Base-by-base conservation (phyloP, 306 rosid genomes). In the Oemleria cerasiformis region DNA sequence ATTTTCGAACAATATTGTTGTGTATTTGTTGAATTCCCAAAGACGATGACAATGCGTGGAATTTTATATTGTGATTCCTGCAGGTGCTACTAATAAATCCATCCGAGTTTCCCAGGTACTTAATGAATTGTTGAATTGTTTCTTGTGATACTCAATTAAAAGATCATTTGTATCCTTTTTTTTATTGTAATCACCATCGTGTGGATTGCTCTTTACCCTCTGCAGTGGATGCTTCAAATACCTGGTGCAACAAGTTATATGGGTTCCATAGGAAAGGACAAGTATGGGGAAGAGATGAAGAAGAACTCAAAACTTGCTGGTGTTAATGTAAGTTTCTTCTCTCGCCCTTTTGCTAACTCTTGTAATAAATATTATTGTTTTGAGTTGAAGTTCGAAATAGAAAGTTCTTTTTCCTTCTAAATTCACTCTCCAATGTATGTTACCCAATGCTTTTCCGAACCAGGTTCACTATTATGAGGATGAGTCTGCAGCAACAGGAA, bases 201-300 rank as follows among this genome's bases (percentile, higher is more conserved):
- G 9, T 30, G 1, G 2, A 56, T 42, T 5, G 15, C 2, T 41
- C 16, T 66, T 54, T 39, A 19, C 39, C 34, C 81, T 40, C 17
- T 76, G 14, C 67, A 94, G 97, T 94, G 99, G 97, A 48, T 94
- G 90, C 95, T 94, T 77, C 97, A 91, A 88, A 75, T 39, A 42
- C 96, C 99, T 21, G 92, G 92, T 30, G 97, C 92, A 73, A 89
- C 99, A 20, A 79, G 96, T 79, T 94, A 84, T 77, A 94, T 94
- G 3, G 99, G 99, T 44, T 82, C 90, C 88, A 91, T 94, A 8
- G 97, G 99, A 75, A 94, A 89, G 91, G 97, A 94, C 83, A 94
- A 89, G 73, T 91, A 71, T 78, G 99, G 96, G 13, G 96, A 89
- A 80, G 90, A 82, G 84, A 91, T 94, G 99, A 86, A 84, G 77